These are phyloP conservation scores for Cystobasidium pallidum DNA, from an alignment of 1,284 basidiomycete species.

Conservation along the genomic window DNA sequence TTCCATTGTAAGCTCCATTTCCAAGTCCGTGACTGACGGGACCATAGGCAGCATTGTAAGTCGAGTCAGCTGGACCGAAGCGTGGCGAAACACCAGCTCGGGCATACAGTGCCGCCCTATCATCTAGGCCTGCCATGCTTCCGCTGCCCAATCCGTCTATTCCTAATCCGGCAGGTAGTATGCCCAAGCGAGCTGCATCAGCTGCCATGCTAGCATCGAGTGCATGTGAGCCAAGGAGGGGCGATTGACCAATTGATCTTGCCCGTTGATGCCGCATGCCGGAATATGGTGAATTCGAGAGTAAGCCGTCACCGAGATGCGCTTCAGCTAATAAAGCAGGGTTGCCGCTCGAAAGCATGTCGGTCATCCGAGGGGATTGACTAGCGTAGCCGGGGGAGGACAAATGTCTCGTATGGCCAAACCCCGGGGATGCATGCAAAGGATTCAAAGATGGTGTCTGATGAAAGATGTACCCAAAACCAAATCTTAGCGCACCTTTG, in stretches of 20 bases:
- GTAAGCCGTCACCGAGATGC: not conserved
- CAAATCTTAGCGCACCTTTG: no score
- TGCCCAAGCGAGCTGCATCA: conserved; percentile 29
- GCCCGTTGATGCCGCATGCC: conserved; percentile 2
- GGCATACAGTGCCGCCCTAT: conserved; percentile 7
- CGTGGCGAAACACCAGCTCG: conserved; percentile 13
- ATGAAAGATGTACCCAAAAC: not conserved
- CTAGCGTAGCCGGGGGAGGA: conserved; percentile 5
- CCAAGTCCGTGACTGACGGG: not conserved
- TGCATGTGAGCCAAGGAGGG: conserved; percentile 20
- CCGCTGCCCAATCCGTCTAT: not conserved
- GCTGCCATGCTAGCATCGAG: conserved; percentile 18
- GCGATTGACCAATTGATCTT: conserved; percentile 14
- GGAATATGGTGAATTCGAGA: not conserved
- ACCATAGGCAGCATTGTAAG: not conserved
- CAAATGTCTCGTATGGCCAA: conserved; percentile 24
- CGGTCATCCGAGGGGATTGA: not conserved
- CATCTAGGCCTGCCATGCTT: not conserved
- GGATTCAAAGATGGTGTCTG: conserved; percentile 40
- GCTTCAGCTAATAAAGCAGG: not conserved
- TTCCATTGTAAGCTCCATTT: not conserved
- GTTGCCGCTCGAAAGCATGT: not conserved
- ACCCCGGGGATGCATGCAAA: conserved; percentile 12
- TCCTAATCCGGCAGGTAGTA: conserved; percentile 13
- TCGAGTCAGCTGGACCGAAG: not conserved